Conservation (phyloP, 805 yeast genomes). For the Monosporozyma yasuniensis region DNA sequence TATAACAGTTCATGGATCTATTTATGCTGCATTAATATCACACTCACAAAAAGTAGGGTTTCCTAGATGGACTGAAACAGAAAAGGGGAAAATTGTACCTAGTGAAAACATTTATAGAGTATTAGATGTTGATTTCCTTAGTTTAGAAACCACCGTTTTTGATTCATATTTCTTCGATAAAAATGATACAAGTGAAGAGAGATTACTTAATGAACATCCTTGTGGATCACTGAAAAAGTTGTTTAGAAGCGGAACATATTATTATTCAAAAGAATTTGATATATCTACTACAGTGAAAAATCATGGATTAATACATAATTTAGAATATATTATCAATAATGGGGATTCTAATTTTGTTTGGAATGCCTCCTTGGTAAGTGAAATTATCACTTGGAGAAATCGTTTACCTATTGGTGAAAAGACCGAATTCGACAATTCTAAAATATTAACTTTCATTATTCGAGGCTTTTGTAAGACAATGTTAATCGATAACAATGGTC, state of each 20-base stretch:
- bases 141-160: constrained; percentile 48
- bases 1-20: constrained; percentile 42
- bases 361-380: constrained; percentile 80
- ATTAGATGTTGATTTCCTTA: constrained; percentile 54
- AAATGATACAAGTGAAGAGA: constrained; percentile 23
- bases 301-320: constrained; percentile 41
- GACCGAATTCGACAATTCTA: constrained; percentile 51
- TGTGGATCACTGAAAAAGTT: constrained; percentile 68
- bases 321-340: constrained; percentile 35
- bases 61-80: constrained; percentile 33
- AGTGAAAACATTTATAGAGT: constrained; percentile 46
- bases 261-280: constrained; percentile 84
- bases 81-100: constrained; percentile 21
- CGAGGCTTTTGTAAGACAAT: constrained; percentile 84
- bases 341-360: constrained; percentile 79
- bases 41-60: constrained; percentile 47
- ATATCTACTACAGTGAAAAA: constrained; percentile 72
- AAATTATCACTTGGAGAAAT: constrained; percentile 60
- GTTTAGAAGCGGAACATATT: constrained; percentile 75
- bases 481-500: constrained; percentile 15
- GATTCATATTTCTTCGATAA: constrained; percentile 33
- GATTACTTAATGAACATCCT: constrained; percentile 53
- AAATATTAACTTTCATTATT: constrained; percentile 72
- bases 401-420: constrained; percentile 56
- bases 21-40: constrained; percentile 52